Percentiles rank a stretch among this genome's conserved stretches.
These are phyloP conservation scores for Goniomonas avonlea DNA, from an alignment of 78 protist species.

Conservation along the genomic window DNA sequence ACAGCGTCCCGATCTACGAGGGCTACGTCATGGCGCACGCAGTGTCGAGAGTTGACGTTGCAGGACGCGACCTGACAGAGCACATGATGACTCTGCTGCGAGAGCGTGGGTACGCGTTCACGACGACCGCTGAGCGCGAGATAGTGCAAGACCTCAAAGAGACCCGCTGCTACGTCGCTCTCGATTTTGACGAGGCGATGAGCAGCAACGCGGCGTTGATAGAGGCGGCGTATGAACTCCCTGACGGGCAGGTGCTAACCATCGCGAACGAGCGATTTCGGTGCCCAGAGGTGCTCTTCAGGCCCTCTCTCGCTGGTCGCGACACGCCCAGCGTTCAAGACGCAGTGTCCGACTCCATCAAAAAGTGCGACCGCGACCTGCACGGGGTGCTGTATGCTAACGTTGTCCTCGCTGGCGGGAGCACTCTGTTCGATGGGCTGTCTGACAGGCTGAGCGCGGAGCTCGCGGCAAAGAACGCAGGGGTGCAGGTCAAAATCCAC, in stretches of 20 bases:
- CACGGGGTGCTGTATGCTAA: conserved; percentile 36
- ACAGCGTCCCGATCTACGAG: neutral
- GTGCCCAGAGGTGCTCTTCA: conserved; percentile 46
- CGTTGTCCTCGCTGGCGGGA: conserved; percentile 60
- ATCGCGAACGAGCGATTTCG: conserved; percentile 20
- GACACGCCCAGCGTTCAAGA: conserved; percentile 25
- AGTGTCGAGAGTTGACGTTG: neutral
- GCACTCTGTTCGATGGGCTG: conserved; percentile 46
- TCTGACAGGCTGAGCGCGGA: conserved; percentile 23
- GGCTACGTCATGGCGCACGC: neutral
- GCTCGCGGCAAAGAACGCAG: neutral
- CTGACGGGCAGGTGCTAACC: neutral
- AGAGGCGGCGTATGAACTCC: neutral
- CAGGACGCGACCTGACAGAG: neutral
- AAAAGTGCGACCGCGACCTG: conserved; percentile 34
- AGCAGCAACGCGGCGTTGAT: neutral
- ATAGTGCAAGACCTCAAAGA: neutral
- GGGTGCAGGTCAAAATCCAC: neutral
- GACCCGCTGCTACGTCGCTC: neutral
- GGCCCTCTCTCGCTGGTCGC: conserved; percentile 10
- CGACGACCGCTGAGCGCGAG: neutral
- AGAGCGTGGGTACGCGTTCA: neutral
- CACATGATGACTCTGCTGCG: neutral
- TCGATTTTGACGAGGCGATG: neutral
- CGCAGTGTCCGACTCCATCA: conserved; percentile 10